Evolutionary conservation across 495 filamentous ascomycete species (phyloP), one percentile per base, ranked within the genome.

Genomic region (Hapsidospora chrysogenum): DNA sequence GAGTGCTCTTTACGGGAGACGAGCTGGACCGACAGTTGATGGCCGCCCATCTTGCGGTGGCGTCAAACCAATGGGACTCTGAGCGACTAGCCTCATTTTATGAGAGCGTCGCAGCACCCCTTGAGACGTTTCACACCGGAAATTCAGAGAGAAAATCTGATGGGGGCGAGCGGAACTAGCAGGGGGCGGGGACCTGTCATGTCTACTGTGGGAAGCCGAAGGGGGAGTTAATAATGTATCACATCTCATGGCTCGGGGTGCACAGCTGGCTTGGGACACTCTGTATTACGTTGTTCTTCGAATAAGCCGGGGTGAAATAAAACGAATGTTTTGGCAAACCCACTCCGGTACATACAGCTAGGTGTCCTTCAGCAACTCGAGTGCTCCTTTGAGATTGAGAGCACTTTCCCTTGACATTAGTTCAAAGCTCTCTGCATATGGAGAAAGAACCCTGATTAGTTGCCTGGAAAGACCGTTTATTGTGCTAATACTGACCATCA

Each of bases 381-480:
- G 23, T n/a, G 23, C 23, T 26, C n/a, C 7, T n/a, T 26, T 26
- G 7, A 26, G n/a, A 7, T 26, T n/a, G n/a, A n/a, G n/a, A n/a
- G n/a, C n/a, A n/a, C n/a, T n/a, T n/a, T n/a, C n/a, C n/a, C n/a
- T n/a, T n/a, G n/a, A n/a, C n/a, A n/a, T n/a, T n/a, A n/a, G 23
- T 7, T 26, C n/a, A n/a, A 7, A 26, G 23, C 23, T 26, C n/a
- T 26, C 23, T 26, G 7, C 23, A 26, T n/a, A 26, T 26, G 23
- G n/a, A n/a, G n/a, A n/a, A n/a, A n/a, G n/a, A n/a, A n/a, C n/a
- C n/a, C n/a, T n/a, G n/a, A n/a, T n/a, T n/a, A n/a, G n/a, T n/a
- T 26, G 23, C 23, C 23, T 26, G 7, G 23, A 26, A 53, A 51
- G 16, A 7, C 6, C 14, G 8, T 14, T 7, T 32, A 32, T 32